These are phyloP conservation scores for Rhinocladiella mackenziei DNA, from an alignment of 2,329 filamentous ascomycete species.

Conservation along the genomic window DNA sequence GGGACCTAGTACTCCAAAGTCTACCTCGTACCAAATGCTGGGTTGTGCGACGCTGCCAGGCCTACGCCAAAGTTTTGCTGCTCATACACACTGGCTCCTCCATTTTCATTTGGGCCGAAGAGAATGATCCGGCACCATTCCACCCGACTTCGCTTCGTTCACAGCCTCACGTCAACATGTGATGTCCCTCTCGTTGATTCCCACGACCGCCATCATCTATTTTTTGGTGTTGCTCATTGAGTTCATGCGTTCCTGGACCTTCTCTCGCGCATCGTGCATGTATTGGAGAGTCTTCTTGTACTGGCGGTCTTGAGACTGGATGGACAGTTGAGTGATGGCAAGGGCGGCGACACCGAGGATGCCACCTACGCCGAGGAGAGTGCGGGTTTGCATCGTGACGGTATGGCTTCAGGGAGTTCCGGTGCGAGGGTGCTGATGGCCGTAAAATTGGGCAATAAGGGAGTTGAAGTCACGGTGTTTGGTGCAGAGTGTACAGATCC, in stretches of 20 bases:
- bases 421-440: not conserved
- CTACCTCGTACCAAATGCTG: no score
- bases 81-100: no score
- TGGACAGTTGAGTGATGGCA: slow-evolving; percentile 25
- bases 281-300: slow-evolving; percentile 30
- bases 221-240: slow-evolving; percentile 7
- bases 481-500: no score
- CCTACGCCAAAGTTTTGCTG: no score
- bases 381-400: slow-evolving; percentile 23
- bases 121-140: no score
- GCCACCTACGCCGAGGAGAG: slow-evolving; percentile 21
- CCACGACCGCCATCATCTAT: not conserved
- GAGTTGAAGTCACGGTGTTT: not conserved
- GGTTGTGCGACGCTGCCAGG: no score
- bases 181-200: not conserved
- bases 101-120: no score
- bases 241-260: slow-evolving; percentile 25
- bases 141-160: no score
- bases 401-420: no score
- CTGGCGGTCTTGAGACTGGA: slow-evolving; percentile 28
- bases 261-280: slow-evolving; percentile 30
- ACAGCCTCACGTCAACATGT: no score
- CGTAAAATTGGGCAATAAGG: not conserved
- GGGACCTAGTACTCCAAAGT: no score
- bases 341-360: slow-evolving; percentile 24